Evolutionary conservation across 2,329 filamentous ascomycete species (phyloP), one percentile per base, ranked within the genome.

Genomic region (Albophoma yamanashiensis): DNA sequence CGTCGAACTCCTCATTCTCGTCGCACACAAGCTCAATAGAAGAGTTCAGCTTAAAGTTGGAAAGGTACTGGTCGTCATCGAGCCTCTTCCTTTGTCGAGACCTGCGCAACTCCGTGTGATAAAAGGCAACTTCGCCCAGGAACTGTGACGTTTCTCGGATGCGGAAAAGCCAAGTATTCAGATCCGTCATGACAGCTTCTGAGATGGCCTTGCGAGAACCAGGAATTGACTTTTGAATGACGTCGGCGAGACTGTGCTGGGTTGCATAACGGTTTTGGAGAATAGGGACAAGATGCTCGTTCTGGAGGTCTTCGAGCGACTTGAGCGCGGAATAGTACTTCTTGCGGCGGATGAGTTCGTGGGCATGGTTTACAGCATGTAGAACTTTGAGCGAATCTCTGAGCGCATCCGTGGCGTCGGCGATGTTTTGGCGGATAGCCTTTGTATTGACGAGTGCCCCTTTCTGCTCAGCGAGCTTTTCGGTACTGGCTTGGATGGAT

Each of bases 101-200:
- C 64, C 93, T 84, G 53, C 94, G 86, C 70, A 95, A 84, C 67
- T 97, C 89, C 0, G 94, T 99, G 69, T 97, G 92, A 69, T 95
- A 97, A 70, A 99, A 95, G 4, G 94, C 92, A 8, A 99, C 91
- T 72, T 99, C 94, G 5, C 94, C 94, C 9, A 99, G 77, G 64
- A 96, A 97, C 67, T 97, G 93, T 1, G 94, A 97, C 22, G 92
- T 96, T 73, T 99, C 94, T 67, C 94, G 87, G 64, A 99, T 96
- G 27, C 91, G 87, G 69, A 89, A 99, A 12, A 99, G 80, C 94
- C 94, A 99, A 0, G 92, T 97, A 70, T 97, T 97, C 59, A 99
- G 76, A 74, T 99, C 94, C 2, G 85, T 89, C 91, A 97, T 97
- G 65, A 99, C 94, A 17, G 92, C 92, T 74, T 97, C 93, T 4